Evolutionary conservation across 345 rosid species (phyloP).

Genomic region (Camelina neglecta): DNA sequence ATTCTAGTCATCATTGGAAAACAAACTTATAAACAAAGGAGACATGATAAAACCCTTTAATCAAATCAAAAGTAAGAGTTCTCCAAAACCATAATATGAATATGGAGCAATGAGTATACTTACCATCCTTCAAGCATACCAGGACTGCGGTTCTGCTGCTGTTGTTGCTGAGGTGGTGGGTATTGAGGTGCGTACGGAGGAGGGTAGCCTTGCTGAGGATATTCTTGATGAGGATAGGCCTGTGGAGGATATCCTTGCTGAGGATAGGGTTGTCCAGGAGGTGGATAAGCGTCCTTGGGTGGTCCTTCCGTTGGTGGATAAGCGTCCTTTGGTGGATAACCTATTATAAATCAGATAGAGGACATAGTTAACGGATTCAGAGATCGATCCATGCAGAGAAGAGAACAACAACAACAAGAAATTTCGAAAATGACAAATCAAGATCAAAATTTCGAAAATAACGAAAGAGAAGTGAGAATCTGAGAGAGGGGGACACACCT

Average conservation of each 20-base stretch:
- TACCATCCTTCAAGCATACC: constrained; percentile 85
- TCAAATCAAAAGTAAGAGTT: not conserved
- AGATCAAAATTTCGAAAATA: not conserved
- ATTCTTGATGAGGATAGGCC: not conserved
- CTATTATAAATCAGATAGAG: constrained; percentile 39
- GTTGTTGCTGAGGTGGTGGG: constrained; percentile 62
- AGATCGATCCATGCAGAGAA: not conserved
- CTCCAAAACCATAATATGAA: not conserved
- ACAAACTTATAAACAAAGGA: not conserved
- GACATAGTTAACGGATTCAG: not conserved
- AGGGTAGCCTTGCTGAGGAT: constrained; percentile 47
- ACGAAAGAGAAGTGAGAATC: too few species aligned
- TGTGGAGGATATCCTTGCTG: constrained; percentile 40
- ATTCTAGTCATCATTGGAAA: not conserved
- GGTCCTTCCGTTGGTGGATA: constrained; percentile 75
- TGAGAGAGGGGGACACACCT: constrained; percentile 18
- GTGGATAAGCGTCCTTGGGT: constrained; percentile 78
- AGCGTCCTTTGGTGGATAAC: constrained; percentile 74
- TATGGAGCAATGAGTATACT: not conserved
- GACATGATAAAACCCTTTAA: not conserved
- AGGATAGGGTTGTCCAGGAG: constrained; percentile 63
- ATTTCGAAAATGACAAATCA: not conserved
- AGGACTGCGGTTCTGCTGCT: constrained; percentile 37
- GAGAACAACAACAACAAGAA: not conserved
- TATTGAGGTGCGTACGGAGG: constrained; percentile 69